Evolutionary conservation across 2,329 filamentous ascomycete species (phyloP), one percentile per base, ranked within the genome.

Genomic region (Gnomoniopsis sp.): DNA sequence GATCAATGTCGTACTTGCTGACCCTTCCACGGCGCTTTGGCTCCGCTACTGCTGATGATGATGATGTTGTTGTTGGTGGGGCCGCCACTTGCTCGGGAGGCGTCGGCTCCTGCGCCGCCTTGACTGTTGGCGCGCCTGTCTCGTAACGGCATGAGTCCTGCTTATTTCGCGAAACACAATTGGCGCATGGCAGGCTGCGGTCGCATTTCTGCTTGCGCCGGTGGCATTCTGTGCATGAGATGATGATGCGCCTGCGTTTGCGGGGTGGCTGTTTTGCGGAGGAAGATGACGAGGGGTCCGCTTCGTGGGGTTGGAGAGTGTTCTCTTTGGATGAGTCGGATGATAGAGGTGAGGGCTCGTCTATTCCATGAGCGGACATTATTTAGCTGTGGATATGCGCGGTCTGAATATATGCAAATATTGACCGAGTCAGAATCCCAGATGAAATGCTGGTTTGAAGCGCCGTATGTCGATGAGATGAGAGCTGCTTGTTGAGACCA

Each of bases 121-220:
- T 76, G 52, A 73, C 68, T 26, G 76, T 74, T 3, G 78, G 77
- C 4, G 77, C 74, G 34, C 75, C 75, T 10, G 77, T 79, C 69
- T 86, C 83, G 67, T 87, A 87, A 22, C 74, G 74, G 65, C 84
- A 87, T n/a, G 75, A 71, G 2, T 75, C 71, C 63, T 81, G 76
- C 67, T 84, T 86, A 65, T 80, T 82, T 53, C 84, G 77, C 54
- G 79, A 78, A 34, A 78, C 74, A 69, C 84, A 87, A 67, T 86
- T 86, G 49, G 79, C 77, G 68, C 84, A 87, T 2, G 84, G 84
- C 60, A 80, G 74, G 60, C 80, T 77, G 59, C 84, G 79, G 67
- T 87, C 83, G 69, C 84, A 87, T 79, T 84, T 84, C 67, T 86
- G 83, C 67, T 88, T 88, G 60, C 85, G 77, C 61, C 84, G 76